Evolutionary conservation across 1,139 yeast genomes (phyloP).

Genomic region (Nematodospora anomalae): DNA sequence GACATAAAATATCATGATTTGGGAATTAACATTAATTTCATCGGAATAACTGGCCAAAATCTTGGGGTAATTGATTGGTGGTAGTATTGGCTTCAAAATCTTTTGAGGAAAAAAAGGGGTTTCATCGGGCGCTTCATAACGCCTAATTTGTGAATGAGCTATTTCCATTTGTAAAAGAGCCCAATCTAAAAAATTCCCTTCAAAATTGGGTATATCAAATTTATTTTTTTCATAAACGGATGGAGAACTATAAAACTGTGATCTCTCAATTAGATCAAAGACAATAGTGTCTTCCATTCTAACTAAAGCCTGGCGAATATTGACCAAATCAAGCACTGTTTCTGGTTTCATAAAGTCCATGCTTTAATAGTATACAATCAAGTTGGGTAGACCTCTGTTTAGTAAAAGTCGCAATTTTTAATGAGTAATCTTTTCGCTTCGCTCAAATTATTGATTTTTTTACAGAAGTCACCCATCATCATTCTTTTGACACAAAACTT

Average conservation of each 20-base stretch:
- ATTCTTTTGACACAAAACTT: no score
- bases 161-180: conserved; percentile 72
- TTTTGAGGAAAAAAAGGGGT: conserved; percentile 81
- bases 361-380: neutral
- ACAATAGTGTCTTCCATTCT: conserved; percentile 97
- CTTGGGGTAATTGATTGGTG: conserved; percentile 75
- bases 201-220: conserved; percentile 62
- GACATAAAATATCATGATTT: conserved; percentile 67
- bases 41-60: conserved; percentile 71
- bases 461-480: no score
- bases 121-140: conserved; percentile 95
- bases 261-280: conserved; percentile 87
- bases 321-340: conserved; percentile 74
- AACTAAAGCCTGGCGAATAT: conserved; percentile 80
- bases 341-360: conserved; percentile 90
- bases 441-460: no score
- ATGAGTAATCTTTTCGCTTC: no score
- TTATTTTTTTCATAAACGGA: conserved; percentile 67
- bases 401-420: no score
- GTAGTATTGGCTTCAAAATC: conserved; percentile 68
- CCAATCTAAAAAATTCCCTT: conserved; percentile 89
- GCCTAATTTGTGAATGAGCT: conserved; percentile 79
- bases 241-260: conserved; percentile 78
- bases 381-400: no score
- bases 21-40: conserved; percentile 73